A percentile compares a stretch with the other conserved stretches of the same genome.
Evolutionary conservation across 2,329 filamentous ascomycete species (phyloP).

Genomic region (Pestalotiopsis sp.): DNA sequence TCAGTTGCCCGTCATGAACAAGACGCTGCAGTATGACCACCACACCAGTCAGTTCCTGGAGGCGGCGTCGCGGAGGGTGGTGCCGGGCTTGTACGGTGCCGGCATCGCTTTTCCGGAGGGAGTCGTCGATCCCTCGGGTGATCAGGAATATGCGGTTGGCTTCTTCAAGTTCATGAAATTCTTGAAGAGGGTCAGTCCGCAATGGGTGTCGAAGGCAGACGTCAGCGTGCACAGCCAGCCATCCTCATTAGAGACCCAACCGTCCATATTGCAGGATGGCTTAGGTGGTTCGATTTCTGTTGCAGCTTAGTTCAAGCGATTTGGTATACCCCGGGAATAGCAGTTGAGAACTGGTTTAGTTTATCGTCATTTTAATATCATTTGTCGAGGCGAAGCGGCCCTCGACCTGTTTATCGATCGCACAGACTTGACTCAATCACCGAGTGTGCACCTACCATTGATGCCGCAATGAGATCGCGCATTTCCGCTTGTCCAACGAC

Average conservation of each 20-base stretch:
- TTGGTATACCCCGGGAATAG: background rate
- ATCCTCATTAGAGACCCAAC: background rate
- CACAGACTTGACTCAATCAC: background rate
- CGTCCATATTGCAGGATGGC: background rate
- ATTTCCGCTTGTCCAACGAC: background rate
- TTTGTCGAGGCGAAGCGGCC: background rate
- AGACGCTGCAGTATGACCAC: constrained; percentile 31
- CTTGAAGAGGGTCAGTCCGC: constrained; percentile 54
- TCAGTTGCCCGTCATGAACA: constrained; percentile 41
- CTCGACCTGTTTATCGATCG: background rate
- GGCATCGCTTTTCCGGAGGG: constrained; percentile 67
- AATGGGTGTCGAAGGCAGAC: constrained; percentile 39
- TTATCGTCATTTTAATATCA: background rate
- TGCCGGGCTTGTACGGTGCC: constrained; percentile 60
- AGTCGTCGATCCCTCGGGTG: constrained; percentile 62
- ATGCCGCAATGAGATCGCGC: background rate
- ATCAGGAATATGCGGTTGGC: constrained; percentile 64
- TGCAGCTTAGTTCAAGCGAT: background rate
- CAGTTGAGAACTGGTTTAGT: background rate
- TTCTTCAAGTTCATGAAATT: constrained; percentile 70
- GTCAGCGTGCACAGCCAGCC: background rate
- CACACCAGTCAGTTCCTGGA: constrained; percentile 43
- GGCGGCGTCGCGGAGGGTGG: constrained; percentile 21
- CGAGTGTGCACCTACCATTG: background rate
- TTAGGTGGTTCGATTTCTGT: background rate